A percentile compares a stretch with the other conserved stretches of the same genome.
These are phyloP conservation scores for Trifolium repens DNA, from an alignment of 306 rosid genomes.

Conservation along the genomic window DNA sequence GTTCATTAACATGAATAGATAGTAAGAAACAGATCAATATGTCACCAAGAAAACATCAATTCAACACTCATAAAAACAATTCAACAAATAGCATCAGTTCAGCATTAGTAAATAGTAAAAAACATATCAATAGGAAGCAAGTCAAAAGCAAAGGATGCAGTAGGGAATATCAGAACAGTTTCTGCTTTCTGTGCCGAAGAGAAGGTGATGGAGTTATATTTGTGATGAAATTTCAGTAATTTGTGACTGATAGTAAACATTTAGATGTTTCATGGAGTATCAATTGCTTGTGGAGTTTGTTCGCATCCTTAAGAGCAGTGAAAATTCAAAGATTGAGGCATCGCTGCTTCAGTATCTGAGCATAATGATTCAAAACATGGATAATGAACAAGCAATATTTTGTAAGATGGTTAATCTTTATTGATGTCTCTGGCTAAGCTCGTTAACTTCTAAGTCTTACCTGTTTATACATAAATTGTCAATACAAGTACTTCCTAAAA, in stretches of 20 bases:
- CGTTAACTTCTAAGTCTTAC: constrained; percentile 17
- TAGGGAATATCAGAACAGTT: no score
- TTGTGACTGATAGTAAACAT: constrained; percentile 35
- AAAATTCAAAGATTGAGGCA: constrained; percentile 70
- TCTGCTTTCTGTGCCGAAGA: no score
- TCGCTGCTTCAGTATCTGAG: constrained; percentile 82
- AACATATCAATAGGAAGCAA: no score
- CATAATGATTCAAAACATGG: constrained; percentile 91
- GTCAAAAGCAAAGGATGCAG: no score
- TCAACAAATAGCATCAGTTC: no score
- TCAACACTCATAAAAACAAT: no score
- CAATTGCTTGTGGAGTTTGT: constrained; percentile 83
- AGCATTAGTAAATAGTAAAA: no score
- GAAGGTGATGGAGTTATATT: neutral
- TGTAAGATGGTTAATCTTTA: constrained; percentile 58
- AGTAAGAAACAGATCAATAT: no score
- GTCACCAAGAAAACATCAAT: no score
- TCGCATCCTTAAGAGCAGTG: constrained; percentile 68
- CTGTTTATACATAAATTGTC: constrained; percentile 9
- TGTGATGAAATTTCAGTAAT: constrained; percentile 3
- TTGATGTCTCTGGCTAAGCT: constrained; percentile 32
- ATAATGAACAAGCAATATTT: constrained; percentile 70
- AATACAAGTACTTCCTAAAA: constrained; percentile 25
- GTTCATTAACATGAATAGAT: no score
- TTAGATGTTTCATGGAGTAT: constrained; percentile 88